Conservation (phyloP, 2,329 filamentous ascomycete genomes). For the Fragosphaeria purpurea region DNA sequence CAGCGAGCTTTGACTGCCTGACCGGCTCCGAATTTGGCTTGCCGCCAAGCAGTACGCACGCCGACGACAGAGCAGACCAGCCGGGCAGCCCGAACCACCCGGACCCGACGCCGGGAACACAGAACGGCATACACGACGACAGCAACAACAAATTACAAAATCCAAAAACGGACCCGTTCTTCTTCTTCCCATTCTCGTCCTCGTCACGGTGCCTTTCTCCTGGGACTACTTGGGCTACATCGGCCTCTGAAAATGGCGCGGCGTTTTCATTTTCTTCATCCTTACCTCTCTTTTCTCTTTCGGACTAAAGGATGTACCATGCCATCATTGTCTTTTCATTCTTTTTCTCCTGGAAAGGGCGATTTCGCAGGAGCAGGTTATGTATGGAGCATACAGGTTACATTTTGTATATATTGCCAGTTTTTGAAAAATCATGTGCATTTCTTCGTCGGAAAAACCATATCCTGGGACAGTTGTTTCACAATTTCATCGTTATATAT, state of each 20-base stretch:
- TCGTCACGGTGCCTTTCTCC: constrained; percentile 8
- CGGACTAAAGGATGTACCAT: too few relatives aligned
- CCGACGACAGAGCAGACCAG: background rate
- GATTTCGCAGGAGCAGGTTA: too few relatives aligned
- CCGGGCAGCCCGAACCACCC: background rate
- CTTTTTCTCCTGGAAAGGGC: background rate
- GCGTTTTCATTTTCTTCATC: background rate
- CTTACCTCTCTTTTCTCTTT: background rate
- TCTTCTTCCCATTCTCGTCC: constrained; percentile 3
- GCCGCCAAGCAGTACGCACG: background rate
- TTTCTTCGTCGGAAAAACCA: too few relatives aligned
- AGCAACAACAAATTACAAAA: background rate
- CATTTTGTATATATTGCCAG: too few relatives aligned
- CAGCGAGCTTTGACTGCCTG: constrained; percentile 24
- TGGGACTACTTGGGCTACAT: constrained; percentile 8
- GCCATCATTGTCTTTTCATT: too few relatives aligned
- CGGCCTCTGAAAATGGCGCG: background rate
- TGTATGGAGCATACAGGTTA: too few relatives aligned
- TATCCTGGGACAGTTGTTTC: too few relatives aligned
- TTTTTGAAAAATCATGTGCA: too few relatives aligned
- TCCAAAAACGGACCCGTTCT: background rate
- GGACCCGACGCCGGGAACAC: background rate
- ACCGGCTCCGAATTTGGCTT: background rate
- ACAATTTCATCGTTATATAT: too few relatives aligned
- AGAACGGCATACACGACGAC: background rate